Percentiles rank a stretch among this genome's conserved stretches.
Conservation (phyloP, 2,329 filamentous ascomycete genomes). For the Aspergillus fructus region DNA sequence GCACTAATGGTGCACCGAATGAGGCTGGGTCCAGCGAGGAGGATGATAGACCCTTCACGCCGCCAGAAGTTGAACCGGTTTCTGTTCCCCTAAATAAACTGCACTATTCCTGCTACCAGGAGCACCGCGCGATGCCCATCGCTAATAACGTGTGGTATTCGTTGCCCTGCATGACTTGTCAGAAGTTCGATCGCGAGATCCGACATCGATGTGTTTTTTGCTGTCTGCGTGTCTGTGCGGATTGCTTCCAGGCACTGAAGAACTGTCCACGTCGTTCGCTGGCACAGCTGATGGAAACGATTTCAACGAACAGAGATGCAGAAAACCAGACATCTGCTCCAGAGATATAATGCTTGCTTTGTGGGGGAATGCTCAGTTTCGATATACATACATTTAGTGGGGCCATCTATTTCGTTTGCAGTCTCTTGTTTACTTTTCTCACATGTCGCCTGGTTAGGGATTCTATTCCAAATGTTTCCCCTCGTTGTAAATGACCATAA, state of each 20-base stretch:
- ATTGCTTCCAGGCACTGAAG: constrained; percentile 35
- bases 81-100: constrained; percentile 35
- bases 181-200: constrained; percentile 37
- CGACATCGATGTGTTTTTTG: constrained; percentile 44
- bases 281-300: constrained; percentile 29
- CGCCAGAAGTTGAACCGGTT: constrained; percentile 34
- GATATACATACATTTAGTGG: neutral
- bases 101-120: constrained; percentile 42
- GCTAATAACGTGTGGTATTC: constrained; percentile 41
- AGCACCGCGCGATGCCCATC: constrained; percentile 36
- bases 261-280: constrained; percentile 34
- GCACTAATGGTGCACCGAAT: constrained; percentile 16
- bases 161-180: constrained; percentile 45
- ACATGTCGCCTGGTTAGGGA: neutral
- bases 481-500: constrained; percentile 11
- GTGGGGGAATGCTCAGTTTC: neutral
- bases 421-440: neutral
- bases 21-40: constrained; percentile 20
- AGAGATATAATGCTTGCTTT: neutral
- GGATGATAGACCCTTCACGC: constrained; percentile 23
- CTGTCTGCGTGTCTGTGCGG: constrained; percentile 39
- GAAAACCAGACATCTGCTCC: neutral
- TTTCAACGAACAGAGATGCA: constrained; percentile 9
- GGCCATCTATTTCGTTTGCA: neutral
- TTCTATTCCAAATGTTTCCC: neutral